Percentiles rank a stretch among this genome's conserved stretches.
These are phyloP conservation scores for Parietaria judaica DNA, from an alignment of 306 rosid genomes.

Conservation along the genomic window DNA sequence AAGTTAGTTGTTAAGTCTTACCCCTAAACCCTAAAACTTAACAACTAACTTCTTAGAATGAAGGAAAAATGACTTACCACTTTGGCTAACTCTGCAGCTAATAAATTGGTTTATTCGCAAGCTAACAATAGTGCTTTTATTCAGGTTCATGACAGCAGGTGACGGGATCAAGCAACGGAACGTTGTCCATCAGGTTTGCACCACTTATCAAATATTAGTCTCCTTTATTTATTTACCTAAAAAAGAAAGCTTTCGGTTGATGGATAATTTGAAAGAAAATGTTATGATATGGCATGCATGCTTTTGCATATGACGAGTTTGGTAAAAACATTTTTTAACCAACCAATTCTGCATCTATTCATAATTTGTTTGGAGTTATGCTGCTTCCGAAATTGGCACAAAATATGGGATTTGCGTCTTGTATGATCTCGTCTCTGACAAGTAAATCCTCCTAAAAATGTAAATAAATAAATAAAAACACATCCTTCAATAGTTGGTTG, in stretches of 20 bases:
- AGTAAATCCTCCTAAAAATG: too few relatives aligned
- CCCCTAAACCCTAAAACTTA: too few relatives aligned
- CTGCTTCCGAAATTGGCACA: background rate
- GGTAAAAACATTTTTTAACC: too few relatives aligned
- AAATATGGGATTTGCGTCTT: background rate
- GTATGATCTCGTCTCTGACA: background rate
- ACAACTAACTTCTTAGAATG: background rate
- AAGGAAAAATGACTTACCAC: too few relatives aligned
- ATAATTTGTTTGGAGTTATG: background rate
- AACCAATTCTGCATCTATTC: too few relatives aligned
- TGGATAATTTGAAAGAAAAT: background rate
- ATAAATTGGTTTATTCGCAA: too few relatives aligned
- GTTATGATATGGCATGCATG: background rate
- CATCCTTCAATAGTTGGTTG: background rate
- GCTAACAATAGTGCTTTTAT: background rate
- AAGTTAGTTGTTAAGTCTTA: too few relatives aligned
- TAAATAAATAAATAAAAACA: background rate
- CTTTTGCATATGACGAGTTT: too few relatives aligned
- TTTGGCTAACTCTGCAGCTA: too few relatives aligned
- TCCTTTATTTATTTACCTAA: background rate
- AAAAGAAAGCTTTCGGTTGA: too few relatives aligned
- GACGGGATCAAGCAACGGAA: slow-evolving; percentile 85
- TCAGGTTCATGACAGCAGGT: slow-evolving; percentile 91
- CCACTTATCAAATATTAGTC: background rate
- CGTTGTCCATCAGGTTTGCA: slow-evolving; percentile 56